phyloP scores from a whole-genome alignment of 208 protist species.

The Wallacemonas rigidus region DNA sequence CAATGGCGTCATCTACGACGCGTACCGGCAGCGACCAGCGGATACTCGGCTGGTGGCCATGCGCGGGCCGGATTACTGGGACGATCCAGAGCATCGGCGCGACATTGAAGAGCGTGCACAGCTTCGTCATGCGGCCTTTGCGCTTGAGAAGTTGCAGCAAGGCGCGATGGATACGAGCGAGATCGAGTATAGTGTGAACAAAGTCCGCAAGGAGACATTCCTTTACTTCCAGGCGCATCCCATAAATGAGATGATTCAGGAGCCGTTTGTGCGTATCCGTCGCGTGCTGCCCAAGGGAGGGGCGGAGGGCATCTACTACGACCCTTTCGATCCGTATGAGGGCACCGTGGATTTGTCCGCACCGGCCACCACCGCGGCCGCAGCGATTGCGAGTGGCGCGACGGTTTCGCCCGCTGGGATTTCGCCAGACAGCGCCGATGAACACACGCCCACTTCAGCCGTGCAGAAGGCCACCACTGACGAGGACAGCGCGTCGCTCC shows the following conservation, averaged over 20 bases:
- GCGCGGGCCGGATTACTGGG: constrained; percentile 79
- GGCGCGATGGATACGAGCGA: constrained; percentile 78
- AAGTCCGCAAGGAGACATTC: constrained; percentile 75
- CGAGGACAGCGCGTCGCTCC: background rate
- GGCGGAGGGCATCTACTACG: constrained; percentile 26
- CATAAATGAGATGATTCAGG: constrained; percentile 91
- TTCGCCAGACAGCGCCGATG: constrained; percentile 3
- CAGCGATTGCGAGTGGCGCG: background rate
- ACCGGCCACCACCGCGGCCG: background rate
- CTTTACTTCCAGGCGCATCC: constrained; percentile 86
- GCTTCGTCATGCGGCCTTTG: constrained; percentile 39
- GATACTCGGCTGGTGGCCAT: constrained; percentile 49
- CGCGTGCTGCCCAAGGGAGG: constrained; percentile 43
- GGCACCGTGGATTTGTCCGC: background rate
- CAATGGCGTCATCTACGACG: constrained; percentile 53
- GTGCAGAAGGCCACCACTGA: constrained; percentile 3
- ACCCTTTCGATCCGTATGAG: constrained; percentile 22
- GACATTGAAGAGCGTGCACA: constrained; percentile 47
- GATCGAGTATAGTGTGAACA: constrained; percentile 63
- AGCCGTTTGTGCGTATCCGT: constrained; percentile 81
- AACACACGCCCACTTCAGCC: constrained; percentile 14
- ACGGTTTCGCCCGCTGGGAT: background rate
- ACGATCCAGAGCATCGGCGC: constrained; percentile 37
- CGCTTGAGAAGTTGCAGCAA: constrained; percentile 60
- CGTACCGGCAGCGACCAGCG: constrained; percentile 62